Evolutionary conservation across 768 basidiomycete genomes (phyloP).

Genomic region (Lentinula detonsa): DNA sequence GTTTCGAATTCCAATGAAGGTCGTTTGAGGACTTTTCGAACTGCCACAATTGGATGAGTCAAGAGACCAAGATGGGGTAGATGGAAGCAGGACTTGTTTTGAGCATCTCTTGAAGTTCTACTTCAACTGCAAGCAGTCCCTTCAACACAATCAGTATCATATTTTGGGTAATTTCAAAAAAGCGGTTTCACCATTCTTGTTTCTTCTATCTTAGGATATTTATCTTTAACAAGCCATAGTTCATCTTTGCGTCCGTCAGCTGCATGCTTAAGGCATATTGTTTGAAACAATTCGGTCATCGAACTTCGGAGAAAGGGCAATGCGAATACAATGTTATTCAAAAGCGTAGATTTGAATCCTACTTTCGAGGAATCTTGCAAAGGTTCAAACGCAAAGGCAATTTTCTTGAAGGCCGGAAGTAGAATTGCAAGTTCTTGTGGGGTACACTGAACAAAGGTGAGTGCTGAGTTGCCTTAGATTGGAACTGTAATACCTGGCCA

Average conservation of each 20-base stretch:
- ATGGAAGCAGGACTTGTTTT: slow-evolving; percentile 41
- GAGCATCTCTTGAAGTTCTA: slow-evolving; percentile 70
- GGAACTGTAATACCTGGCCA: slow-evolving; percentile 56
- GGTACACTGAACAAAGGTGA: slow-evolving; percentile 49
- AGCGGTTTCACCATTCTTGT: slow-evolving; percentile 44
- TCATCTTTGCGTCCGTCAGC: slow-evolving; percentile 57
- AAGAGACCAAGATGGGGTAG: not conserved
- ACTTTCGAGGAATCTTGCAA: slow-evolving; percentile 35
- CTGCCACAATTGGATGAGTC: slow-evolving; percentile 26
- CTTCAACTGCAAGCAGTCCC: slow-evolving; percentile 64
- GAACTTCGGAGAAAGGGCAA: slow-evolving; percentile 61
- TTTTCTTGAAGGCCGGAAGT: slow-evolving; percentile 67
- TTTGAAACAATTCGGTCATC: slow-evolving; percentile 44
- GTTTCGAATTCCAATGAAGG: slow-evolving; percentile 70
- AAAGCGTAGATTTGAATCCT: slow-evolving; percentile 57
- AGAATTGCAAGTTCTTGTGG: slow-evolving; percentile 77
- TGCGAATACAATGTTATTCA: slow-evolving; percentile 65
- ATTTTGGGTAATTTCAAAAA: not conserved
- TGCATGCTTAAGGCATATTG: slow-evolving; percentile 58
- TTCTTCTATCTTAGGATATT: slow-evolving; percentile 48
- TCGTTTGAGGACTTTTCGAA: slow-evolving; percentile 65
- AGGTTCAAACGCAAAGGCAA: slow-evolving; percentile 57
- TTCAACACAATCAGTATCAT: slow-evolving; percentile 20
- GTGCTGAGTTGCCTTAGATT: not conserved
- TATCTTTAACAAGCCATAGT: slow-evolving; percentile 57